Base-by-base conservation (phyloP, 331 rosid genomes). In the Rosa hybrid region DNA sequence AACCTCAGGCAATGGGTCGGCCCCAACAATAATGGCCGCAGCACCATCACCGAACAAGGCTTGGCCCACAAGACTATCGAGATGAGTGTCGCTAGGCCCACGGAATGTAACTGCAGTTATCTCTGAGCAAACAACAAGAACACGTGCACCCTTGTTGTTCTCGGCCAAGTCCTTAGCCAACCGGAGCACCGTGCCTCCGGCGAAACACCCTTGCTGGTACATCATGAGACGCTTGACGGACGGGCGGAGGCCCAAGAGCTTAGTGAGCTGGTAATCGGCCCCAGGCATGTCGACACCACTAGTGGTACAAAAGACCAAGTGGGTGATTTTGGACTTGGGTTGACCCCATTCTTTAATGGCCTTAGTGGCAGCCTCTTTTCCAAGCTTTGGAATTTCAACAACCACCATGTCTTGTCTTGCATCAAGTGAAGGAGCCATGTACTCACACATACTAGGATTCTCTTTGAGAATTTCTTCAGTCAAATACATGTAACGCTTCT, bases 281-380 rank as follows among this genome's bases (percentile, higher is more conserved):
- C 91, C 90, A 2, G 93, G 93, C 93, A 90, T 90, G 84, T 90
- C 93, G 7, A 90, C 88, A 42, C 93, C 93, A 45, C 91, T 87
- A 2, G 88, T 87, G 80, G 93, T 90, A 80, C 91, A 87, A 30
- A 90, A 90, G 76, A 90, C 86, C 14, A 90, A n/a, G 62, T 90
- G 93, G 70, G 93, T 90, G 20, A 90, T 86, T 69, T 87, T 88
- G 54, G 93, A 87, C 54, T 83, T 87, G 54, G 92, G 89, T 38
- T 87, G 90, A 23, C 90, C 92, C 92, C 92, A 89, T 59, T 89
- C 91, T 25, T 80, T 86, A 23, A 89, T 84, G 79, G 91, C 91
- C 69, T 86, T 90, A 10, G 72, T 48, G 12, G 93, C 90, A 0
- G 93, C 93, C 11, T 88, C 90, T 80, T 90, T 90, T 0, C 94